Percentiles rank a stretch among this genome's conserved stretches.
Evolutionary conservation across 2,329 filamentous ascomycete genomes (phyloP).

Genomic region (Madurella mycetomatis): DNA sequence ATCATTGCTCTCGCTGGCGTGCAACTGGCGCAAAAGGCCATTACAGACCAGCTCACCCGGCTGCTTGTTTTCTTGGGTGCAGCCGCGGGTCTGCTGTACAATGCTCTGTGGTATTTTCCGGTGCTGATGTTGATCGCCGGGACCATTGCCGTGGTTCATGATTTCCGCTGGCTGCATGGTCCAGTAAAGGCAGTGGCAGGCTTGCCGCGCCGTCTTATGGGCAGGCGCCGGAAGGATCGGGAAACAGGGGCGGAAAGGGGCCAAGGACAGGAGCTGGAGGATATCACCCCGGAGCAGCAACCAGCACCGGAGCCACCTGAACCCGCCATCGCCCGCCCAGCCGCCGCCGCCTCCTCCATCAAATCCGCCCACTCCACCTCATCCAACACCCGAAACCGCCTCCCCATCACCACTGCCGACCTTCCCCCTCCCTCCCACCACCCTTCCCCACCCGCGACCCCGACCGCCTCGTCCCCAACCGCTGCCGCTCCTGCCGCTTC

Average conservation of each 20-base stretch:
- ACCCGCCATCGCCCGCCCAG: not conserved
- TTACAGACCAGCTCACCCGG: slow-evolving; percentile 60
- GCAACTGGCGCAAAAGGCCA: slow-evolving; percentile 61
- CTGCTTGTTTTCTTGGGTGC: slow-evolving; percentile 60
- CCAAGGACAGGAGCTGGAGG: not conserved
- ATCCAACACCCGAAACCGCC: not conserved
- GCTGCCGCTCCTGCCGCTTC: slow-evolving; percentile 8
- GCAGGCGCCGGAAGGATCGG: not conserved
- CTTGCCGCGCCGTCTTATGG: not conserved
- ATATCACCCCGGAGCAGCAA: not conserved
- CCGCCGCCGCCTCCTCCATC: not conserved
- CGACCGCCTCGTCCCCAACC: slow-evolving; percentile 1
- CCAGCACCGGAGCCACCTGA: not conserved
- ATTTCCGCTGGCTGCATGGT: slow-evolving; percentile 48
- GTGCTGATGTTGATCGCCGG: slow-evolving; percentile 56
- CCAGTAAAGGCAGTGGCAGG: slow-evolving; percentile 25
- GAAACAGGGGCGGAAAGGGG: not conserved
- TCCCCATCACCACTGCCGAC: not conserved
- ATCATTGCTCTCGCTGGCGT: slow-evolving; percentile 68
- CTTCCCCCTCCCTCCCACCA: not conserved
- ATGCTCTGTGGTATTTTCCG: slow-evolving; percentile 72
- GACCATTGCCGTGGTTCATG: slow-evolving; percentile 49
- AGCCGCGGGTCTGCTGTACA: slow-evolving; percentile 64
- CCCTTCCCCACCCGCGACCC: not conserved
- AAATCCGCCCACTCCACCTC: not conserved